Evolutionary conservation across 2,329 filamentous ascomycete species (phyloP), one percentile per base, ranked within the genome.

Genomic region (Trichocomaceae sp.): DNA sequence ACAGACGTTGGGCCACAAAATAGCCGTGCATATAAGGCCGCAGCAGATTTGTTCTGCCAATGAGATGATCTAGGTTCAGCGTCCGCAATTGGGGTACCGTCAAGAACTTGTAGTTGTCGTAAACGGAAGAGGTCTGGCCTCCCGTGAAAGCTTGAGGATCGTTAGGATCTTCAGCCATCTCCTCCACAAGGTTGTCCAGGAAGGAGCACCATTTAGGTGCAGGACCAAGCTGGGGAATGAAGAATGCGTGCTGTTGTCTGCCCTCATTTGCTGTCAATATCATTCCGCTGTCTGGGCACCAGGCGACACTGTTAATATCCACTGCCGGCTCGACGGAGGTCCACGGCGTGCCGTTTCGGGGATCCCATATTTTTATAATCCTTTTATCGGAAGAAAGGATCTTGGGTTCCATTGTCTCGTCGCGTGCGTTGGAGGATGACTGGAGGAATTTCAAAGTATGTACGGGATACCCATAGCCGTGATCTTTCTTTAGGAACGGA

Each of bases 71-170:
- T 66, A 99, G 73, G 68, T 89, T 95, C 61, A 99, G 81, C 35
- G 86, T 83, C 63, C 88, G 87, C 52, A 99, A 79, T 70, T 99
- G 91, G 44, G 88, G 84, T 58, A 90, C 72, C 1, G 92, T 96
- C 67, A 99, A 78, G 82, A 99, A 99, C 74, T 97, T 99, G 83
- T 92, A 97, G 73, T 99, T 97, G 74, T 99, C 93, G 77, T 99
- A 99, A 9, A 93, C 89, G 63, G 93, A 86, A 74, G 84, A 75
- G 72, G 80, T 66, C 52, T 75, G 70, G 29, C 69, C 65, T 23
- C 66, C 64, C 54, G 64, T 70, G 63, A 75, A 78, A 10, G 75
- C 72, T 51, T 81, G 79, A 5, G 83, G 84, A 64, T 86, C 83
- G 63, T 83, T 81, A 8, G 78, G 77, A 62, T 85, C 82, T 68